Evolutionary conservation across 2,329 filamentous ascomycete species (phyloP), one percentile per base, ranked within the genome.

Genomic region (Juglanconis oblonga): DNA sequence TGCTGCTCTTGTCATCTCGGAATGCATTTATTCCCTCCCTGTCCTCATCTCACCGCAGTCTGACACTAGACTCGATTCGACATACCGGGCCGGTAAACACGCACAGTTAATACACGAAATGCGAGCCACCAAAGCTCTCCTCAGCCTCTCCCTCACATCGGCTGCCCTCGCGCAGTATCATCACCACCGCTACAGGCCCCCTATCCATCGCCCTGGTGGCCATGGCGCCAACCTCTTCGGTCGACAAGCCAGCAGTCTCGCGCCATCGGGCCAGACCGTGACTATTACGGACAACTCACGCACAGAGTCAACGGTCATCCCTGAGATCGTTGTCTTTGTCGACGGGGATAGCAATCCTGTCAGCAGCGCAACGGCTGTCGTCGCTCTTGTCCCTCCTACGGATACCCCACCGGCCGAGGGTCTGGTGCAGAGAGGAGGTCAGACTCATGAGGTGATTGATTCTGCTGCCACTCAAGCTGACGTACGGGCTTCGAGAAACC

Each of bases 291-390:
- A 76, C 62, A 67, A 72, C 10, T 67, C 71, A 9, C 66, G 76
- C 51, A 72, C 74, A 49, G 69, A 69, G 36, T 70, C 77, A 11
- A 79, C 77, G 44, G 74, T 79, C 44, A 65, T 76, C 9, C 76
- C 78, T 5, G 74, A 81, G 60, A 75, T 82, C 53, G 78, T 86
- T 33, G 79, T 89, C 67, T 88, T 83, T 72, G 83, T 88, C 50
- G 79, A 90, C 67, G 73, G 81, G 64, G 70, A 80, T 59, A 84
- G 85, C 58, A 75, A 79, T n/a, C 75, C 79, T 3, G 64, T 86
- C 62, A 77, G 75, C 45, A 81, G 76, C 7, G 68, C 70, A 17
- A 78, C 72, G 11, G 72, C 76, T 53, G 70, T 68, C n/a, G 70
- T 77, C 57, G 58, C 69, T 57, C 66, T 67, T 57, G 65, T 70